Base-by-base conservation (phyloP, 2,329 filamentous ascomycete genomes). In the Arthrobotrys iridis region DNA sequence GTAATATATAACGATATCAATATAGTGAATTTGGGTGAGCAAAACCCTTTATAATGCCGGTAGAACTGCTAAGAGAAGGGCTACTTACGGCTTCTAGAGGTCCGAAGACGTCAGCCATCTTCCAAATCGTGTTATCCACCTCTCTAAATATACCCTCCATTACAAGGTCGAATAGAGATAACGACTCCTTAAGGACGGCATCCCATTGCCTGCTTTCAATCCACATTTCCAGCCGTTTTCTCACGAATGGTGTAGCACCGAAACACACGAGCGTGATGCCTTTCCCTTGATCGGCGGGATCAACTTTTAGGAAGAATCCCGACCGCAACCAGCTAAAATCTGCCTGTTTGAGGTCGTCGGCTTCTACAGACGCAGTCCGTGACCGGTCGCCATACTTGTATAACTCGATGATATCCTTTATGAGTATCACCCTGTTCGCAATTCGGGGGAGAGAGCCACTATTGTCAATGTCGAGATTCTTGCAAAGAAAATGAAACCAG, bases 401-500 rank as follows among this genome's bases (percentile, higher is more conserved):
- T 10, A 20, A 15, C 18, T 7, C 10, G 5, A 6, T 6, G 18
- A 11, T 45, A 20, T 7, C 6, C n/a, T n/a, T n/a, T n/a, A n/a
- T n/a, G n/a, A n/a, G n/a, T n/a, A n/a, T n/a, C 18, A 22, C 50
- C 15, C n/a, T 43, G 13, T 59, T 43, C 10, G 43, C 35, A n/a
- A 59, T 59, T 7, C 30, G 64, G 4, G 37, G 41, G 4, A 30
- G 11, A 5, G 18, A n/a, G 13, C 30, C 30, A 40, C 15, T 37
- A 30, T 52, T 8, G 18, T 37, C 41, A 37, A 80, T 60, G 52
- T 79, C 77, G 48, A 81, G 78, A 64, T 80, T 80, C 77, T 83
- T 82, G 76, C 79, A 82, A 20, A 82, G 80, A 40, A 80, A 81
- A 50, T 81, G 80, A 43, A 83, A 82, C 82, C 81, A 83, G 78